A percentile compares a stretch with the other conserved stretches of the same genome.
Evolutionary conservation across 2,329 filamentous ascomycete genomes (phyloP).

Genomic region (Aspergillus viridinutans): DNA sequence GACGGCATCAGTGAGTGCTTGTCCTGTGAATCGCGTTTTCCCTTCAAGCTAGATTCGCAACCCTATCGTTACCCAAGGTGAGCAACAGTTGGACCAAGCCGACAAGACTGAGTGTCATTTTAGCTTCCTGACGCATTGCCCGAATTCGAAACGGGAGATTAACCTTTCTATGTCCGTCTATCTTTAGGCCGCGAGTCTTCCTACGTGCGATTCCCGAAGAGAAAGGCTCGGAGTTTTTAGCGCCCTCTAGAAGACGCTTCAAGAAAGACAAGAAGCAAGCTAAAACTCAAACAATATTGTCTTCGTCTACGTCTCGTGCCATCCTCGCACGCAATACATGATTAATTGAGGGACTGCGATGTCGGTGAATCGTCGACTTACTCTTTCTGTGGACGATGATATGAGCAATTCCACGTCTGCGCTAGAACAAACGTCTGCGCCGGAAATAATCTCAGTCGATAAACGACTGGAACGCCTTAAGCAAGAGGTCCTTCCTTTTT

Average conservation of each 20-base stretch:
- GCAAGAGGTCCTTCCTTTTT: conserved; percentile 40
- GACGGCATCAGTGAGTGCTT: not conserved
- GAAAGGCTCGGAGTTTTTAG: not conserved
- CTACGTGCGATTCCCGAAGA: not conserved
- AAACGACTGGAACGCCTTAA: conserved; percentile 37
- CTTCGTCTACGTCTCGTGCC: not conserved
- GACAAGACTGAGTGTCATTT: not conserved
- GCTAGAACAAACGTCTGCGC: conserved; percentile 15
- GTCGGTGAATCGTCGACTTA: conserved; percentile 32
- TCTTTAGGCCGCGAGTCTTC: not conserved
- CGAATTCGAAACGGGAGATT: not conserved
- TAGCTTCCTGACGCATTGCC: not conserved
- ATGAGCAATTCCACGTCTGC: conserved; percentile 20
- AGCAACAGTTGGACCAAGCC: not conserved
- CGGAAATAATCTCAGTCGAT: conserved; percentile 30
- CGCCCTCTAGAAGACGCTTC: not conserved
- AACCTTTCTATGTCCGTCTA: not conserved
- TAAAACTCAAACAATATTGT: not conserved
- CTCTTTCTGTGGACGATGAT: conserved; percentile 25
- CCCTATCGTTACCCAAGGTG: not conserved
- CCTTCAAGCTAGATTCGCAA: not conserved
- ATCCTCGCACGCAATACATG: conserved; percentile 1
- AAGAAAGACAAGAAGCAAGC: not conserved
- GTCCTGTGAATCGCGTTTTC: not conserved
- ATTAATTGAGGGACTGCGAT: conserved; percentile 31